These are phyloP conservation scores for Fistulinella prunicolor DNA, from an alignment of 768 basidiomycete genomes.

Conservation along the genomic window DNA sequence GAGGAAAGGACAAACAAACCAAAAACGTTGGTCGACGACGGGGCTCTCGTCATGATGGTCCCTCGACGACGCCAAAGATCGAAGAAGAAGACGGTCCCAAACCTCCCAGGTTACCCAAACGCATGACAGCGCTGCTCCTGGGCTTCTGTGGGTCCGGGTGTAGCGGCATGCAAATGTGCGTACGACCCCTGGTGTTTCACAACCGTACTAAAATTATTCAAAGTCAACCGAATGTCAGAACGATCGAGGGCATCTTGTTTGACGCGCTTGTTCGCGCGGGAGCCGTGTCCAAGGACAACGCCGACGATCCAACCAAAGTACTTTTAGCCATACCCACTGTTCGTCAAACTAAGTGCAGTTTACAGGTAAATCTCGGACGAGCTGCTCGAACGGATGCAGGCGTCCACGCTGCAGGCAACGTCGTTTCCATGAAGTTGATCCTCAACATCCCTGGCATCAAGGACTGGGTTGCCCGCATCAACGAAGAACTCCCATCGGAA, in stretches of 20 bases:
- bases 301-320: slow-evolving; percentile 86
- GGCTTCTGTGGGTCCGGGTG: slow-evolving; percentile 93
- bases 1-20: no score
- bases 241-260: slow-evolving; percentile 90
- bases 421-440: slow-evolving; percentile 91
- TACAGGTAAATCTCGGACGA: slow-evolving; percentile 75
- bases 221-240: slow-evolving; percentile 69
- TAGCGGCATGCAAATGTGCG: slow-evolving; percentile 96
- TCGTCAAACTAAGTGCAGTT: not conserved
- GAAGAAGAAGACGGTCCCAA: no score
- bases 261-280: slow-evolving; percentile 85
- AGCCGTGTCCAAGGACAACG: slow-evolving; percentile 93
- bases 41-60: no score
- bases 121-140: slow-evolving; percentile 77
- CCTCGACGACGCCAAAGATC: no score
- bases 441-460: slow-evolving; percentile 64
- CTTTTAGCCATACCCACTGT: not conserved
- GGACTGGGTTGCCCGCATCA: slow-evolving; percentile 71
- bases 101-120: slow-evolving; percentile 66
- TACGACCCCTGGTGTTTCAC: slow-evolving; percentile 12
- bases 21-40: no score
- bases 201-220: not conserved
- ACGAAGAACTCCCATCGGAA: slow-evolving; percentile 84
- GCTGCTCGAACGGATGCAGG: slow-evolving; percentile 97
- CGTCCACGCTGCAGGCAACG: slow-evolving; percentile 94